Evolutionary conservation across 176 grass and related monocot species (phyloP).

Genomic region (Cocos nucifera): DNA sequence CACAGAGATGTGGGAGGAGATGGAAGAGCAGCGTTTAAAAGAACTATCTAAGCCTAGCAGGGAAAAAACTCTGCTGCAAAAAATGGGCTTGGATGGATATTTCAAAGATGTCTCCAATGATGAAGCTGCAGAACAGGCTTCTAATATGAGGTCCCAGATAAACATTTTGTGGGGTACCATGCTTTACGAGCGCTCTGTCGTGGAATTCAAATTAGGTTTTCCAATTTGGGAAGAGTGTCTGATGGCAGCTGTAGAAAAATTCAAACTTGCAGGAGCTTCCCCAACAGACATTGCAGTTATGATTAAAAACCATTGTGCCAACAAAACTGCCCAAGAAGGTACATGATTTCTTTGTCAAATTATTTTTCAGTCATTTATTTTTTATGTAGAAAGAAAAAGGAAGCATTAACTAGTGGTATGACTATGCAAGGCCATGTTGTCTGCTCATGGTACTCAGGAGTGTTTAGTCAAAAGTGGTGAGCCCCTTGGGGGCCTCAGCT

Average conservation of each 20-base stretch:
- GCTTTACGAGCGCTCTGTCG: constrained; percentile 74
- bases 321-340: constrained; percentile 75
- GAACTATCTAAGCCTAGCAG: constrained; percentile 50
- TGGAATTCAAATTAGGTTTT: constrained; percentile 76
- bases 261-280: constrained; percentile 56
- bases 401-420: too few species aligned
- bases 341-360: constrained; percentile 5
- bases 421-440: too few species aligned
- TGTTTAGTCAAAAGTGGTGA: too few species aligned
- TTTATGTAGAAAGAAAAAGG: too few species aligned
- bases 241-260: constrained; percentile 72
- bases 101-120: constrained; percentile 33
- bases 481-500: too few species aligned
- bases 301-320: constrained; percentile 75
- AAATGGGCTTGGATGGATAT: constrained; percentile 38
- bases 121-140: constrained; percentile 52
- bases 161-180: constrained; percentile 91
- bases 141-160: constrained; percentile 60
- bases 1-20: constrained; percentile 76
- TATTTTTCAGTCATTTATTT: too few species aligned
- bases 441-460: too few species aligned
- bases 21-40: constrained; percentile 44
- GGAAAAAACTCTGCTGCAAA: constrained; percentile 38
- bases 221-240: constrained; percentile 76
- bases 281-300: constrained; percentile 59